Base-by-base conservation (phyloP, 129 eudicot species). In the Tagetes erecta region DNA sequence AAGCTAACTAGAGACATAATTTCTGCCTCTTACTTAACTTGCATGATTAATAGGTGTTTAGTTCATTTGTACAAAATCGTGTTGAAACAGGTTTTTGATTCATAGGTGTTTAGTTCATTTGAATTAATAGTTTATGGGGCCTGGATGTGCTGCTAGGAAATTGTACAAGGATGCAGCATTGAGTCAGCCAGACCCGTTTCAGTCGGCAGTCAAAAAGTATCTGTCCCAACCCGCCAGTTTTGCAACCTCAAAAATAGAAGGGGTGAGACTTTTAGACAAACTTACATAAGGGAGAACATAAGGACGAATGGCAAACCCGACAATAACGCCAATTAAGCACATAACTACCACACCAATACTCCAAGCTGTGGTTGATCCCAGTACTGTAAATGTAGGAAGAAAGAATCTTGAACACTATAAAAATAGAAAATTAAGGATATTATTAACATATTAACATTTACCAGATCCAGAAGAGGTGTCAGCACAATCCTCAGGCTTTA, bases 301-400 rank as follows among this genome's bases (percentile, higher is more conserved):
- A 39, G 98, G 98, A 67, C 88, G 96, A 14, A 84, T 50, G 6
- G 74, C 82, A 66, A 93, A 84, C 62, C 98, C 98, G 13, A 77
- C 37, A 47, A 87, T 57, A 42, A 89, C 68, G 73, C 96, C 83
- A 65, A 84, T 64, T 12, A 89, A 62, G 77, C 96, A 77, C 58
- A 87, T 81, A 60, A 87, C 76, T 47, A 70, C 84, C 49, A 92
- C 50, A 20, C 81, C 94, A 7, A 82, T 70, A 30, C 83, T 67
- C 96, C 93, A 92, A 5, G 82, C 80, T 69, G 79, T 50, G 35
- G 86, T 73, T 40, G 80, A 47, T 33, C 88, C 88, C 11, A 85
- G 49, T 56, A 73, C 97, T 92, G 82, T 59, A 75, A 71, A 59
- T 20, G 49, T 59, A 44, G 47, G 50, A 70, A 59, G 49, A 59